A percentile compares a stretch with the other conserved stretches of the same genome.
Conservation (phyloP, 371 early-diverging fungal genomes). For the Mucor circinelloides region DNA sequence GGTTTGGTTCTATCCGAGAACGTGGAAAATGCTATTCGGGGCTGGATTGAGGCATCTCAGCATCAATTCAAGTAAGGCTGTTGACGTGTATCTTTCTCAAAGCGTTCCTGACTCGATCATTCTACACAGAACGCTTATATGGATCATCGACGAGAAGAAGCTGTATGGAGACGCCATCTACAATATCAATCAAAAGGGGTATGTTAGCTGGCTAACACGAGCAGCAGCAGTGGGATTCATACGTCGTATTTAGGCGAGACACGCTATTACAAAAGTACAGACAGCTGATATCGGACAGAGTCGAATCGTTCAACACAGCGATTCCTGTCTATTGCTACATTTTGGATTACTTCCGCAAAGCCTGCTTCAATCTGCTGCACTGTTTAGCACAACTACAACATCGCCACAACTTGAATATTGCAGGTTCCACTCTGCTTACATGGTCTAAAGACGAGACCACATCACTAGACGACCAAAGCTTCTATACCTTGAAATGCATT, state of each 20-base stretch:
- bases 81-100: neutral
- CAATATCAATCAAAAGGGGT: neutral
- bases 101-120: too few species aligned
- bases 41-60: neutral
- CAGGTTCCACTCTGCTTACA: neutral
- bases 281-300: neutral
- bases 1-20: neutral
- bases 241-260: neutral
- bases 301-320: neutral
- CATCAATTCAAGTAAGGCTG: neutral
- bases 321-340: neutral
- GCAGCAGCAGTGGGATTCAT: neutral
- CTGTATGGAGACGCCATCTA: neutral
- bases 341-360: neutral
- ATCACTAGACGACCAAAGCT: neutral
- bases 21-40: neutral
- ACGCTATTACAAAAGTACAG: neutral
- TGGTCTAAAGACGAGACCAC: neutral
- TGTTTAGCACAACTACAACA: neutral
- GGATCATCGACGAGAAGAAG: neutral
- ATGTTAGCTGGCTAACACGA: neutral
- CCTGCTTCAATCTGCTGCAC: neutral
- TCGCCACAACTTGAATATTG: neutral
- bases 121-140: neutral
- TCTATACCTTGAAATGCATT: neutral